A percentile compares a stretch with the other conserved stretches of the same genome.
Evolutionary conservation across 2,329 filamentous ascomycete genomes (phyloP).

Genomic region (Trichoderma asperellum): DNA sequence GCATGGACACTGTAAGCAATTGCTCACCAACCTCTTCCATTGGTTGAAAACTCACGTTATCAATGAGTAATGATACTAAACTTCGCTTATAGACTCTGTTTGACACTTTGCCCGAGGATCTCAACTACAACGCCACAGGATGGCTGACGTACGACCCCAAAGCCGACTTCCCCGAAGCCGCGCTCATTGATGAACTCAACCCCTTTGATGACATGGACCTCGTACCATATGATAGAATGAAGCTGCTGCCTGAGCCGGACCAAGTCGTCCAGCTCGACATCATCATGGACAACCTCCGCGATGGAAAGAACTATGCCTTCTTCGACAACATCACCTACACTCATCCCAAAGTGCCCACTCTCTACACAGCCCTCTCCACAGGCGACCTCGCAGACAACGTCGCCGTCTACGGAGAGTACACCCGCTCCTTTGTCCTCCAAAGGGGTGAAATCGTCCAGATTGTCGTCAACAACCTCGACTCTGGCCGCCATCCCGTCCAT

Average conservation of each 20-base stretch:
- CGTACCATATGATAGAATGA: conserved; percentile 67
- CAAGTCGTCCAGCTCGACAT: conserved; percentile 66
- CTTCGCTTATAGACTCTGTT: conserved; percentile 59
- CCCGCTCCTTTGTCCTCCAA: conserved; percentile 69
- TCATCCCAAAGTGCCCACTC: conserved; percentile 73
- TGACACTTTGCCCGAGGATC: conserved; percentile 64
- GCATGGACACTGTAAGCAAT: conserved; percentile 67
- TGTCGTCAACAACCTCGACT: conserved; percentile 75
- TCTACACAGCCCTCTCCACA: conserved; percentile 74
- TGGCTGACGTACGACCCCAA: conserved; percentile 63
- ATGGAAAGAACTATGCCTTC: conserved; percentile 66
- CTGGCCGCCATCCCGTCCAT: conserved; percentile 74
- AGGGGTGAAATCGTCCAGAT: conserved; percentile 72
- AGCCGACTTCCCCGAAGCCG: conserved; percentile 51
- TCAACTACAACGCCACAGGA: conserved; percentile 72
- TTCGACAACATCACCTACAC: conserved; percentile 81
- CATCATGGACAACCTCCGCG: conserved; percentile 62
- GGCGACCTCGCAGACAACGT: conserved; percentile 63
- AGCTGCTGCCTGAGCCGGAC: conserved; percentile 64
- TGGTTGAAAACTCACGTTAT: not conserved
- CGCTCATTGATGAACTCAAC: conserved; percentile 62
- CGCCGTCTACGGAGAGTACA: conserved; percentile 66
- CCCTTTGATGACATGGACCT: conserved; percentile 76
- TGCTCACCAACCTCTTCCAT: not conserved
- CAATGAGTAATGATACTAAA: not conserved